These are phyloP conservation scores for Aspergillus clavatus DNA, from an alignment of 2,329 filamentous ascomycete species.

Conservation along the genomic window DNA sequence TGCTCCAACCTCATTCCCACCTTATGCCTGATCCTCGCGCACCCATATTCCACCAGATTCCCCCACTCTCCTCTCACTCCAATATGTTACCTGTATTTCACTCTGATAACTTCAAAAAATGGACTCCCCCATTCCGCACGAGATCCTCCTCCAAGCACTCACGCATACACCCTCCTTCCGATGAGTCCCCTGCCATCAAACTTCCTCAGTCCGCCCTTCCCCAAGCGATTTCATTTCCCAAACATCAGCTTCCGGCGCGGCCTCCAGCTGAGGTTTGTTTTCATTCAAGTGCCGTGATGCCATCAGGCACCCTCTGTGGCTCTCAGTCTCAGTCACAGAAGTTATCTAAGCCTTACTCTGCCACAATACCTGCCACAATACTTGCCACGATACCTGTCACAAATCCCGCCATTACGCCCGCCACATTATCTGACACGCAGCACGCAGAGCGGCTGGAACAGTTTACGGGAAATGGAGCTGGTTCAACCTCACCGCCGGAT, in stretches of 20 bases:
- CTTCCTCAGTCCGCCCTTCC: conserved; percentile 1
- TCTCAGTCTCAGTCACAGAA: conserved; percentile 1
- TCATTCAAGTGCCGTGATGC: conserved; percentile 2
- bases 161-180: conserved; percentile 1
- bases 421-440: not conserved
- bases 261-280: conserved; percentile 14
- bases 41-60: not conserved
- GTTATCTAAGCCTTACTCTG: conserved; percentile 1
- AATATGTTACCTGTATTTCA: conserved; percentile 7
- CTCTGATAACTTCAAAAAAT: conserved; percentile 6
- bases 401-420: not conserved
- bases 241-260: conserved; percentile 12
- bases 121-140: conserved; percentile 3
- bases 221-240: conserved; percentile 8
- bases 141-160: not conserved
- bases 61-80: not conserved
- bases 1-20: not conserved
- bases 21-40: not conserved
- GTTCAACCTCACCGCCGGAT: not conserved
- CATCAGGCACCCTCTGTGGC: not conserved
- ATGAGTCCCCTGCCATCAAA: conserved; percentile 3
- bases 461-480: not conserved
- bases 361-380: conserved; percentile 1
- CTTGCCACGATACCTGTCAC: too few relatives aligned
- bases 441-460: conserved; percentile 1